Evolutionary conservation across 768 basidiomycete genomes (phyloP), one percentile per base, ranked within the genome.

Genomic region (Russula griseocarnosa): DNA sequence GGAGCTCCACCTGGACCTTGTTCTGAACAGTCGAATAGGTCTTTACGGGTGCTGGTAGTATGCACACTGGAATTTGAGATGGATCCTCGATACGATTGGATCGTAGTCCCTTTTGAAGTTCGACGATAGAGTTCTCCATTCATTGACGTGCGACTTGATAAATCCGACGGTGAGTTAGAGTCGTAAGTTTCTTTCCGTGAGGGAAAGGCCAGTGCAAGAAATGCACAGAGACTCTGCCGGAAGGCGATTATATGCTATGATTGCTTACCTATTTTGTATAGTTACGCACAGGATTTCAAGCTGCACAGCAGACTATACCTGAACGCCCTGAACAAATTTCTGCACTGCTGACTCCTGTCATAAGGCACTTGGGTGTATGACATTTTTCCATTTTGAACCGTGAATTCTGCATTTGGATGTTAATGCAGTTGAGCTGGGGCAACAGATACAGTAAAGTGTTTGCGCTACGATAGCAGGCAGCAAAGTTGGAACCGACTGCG

Each of bases 221-320:
- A 49, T 16, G 14, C 3, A 11, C 44, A 46, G n/a, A n/a, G n/a
- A n/a, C n/a, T 10, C 13, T 18, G 34, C 34, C 34, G 0, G 1
- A 42, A 44, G 42, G 42, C 42, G 20, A 44, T 5, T 5, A 5
- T 11, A 34, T 34, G 11, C 11, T 34, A 2, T 3, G 3, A 10
- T 34, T 5, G 3, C 11, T 36, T 36, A 13, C 36, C 36, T 36
- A 1, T 36, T 36, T 36, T 13, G 36, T 36, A 36, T 36, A 0
- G n/a, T n/a, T n/a, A 13, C 1, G 40, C 40, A 42, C 40, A 7
- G 40, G 1, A 42, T 32, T 91, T 34, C 34, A 34, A 34, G 34
- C 42, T 44, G 9, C 42, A n/a, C 20, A 2, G 20, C 42, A 44
- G n/a, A 20, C 42, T n/a, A n/a, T n/a, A n/a, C n/a, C n/a, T n/a